phyloP scores from a whole-genome alignment of 2,329 filamentous ascomycete species.

The Aspergillus alliaceus region DNA sequence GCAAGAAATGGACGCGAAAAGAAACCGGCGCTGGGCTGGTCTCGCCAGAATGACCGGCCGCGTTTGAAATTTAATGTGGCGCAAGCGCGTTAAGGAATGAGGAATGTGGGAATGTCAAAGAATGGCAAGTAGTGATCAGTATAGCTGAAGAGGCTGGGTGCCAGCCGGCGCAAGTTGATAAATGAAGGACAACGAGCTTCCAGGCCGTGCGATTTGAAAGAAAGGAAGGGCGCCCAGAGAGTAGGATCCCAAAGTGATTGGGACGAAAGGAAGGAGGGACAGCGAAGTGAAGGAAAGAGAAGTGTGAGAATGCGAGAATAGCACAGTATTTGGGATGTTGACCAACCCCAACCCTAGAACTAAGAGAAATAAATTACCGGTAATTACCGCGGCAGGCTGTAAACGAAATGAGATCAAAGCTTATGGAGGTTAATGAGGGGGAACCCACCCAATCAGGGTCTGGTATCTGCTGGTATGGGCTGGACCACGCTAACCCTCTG shows the following conservation, averaged over 20 bases:
- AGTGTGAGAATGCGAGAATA: not conserved
- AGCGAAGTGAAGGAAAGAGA: slow-evolving; percentile 1
- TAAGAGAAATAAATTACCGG: slow-evolving; percentile 9
- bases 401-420: slow-evolving; percentile 23
- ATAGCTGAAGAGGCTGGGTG: slow-evolving; percentile 12
- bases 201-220: slow-evolving; percentile 24
- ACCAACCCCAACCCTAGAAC: not conserved
- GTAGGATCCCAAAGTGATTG: not conserved
- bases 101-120: slow-evolving; percentile 13
- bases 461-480: not conserved
- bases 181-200: slow-evolving; percentile 40
- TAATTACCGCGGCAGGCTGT: slow-evolving; percentile 16
- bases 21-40: not conserved
- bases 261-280: slow-evolving; percentile 4
- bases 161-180: slow-evolving; percentile 26
- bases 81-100: slow-evolving; percentile 25
- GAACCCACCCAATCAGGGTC: slow-evolving; percentile 12
- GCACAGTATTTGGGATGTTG: not conserved
- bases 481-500: slow-evolving; percentile 4
- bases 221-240: slow-evolving; percentile 10
- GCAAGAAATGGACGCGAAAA: not conserved
- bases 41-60: slow-evolving; percentile 3
- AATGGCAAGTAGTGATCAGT: slow-evolving; percentile 17
- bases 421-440: slow-evolving; percentile 7
- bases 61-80: slow-evolving; percentile 11